Percentiles rank a stretch among this genome's conserved stretches.
phyloP scores from a whole-genome alignment of 2,329 filamentous ascomycete genomes.

The Botrytis sinoallii region DNA sequence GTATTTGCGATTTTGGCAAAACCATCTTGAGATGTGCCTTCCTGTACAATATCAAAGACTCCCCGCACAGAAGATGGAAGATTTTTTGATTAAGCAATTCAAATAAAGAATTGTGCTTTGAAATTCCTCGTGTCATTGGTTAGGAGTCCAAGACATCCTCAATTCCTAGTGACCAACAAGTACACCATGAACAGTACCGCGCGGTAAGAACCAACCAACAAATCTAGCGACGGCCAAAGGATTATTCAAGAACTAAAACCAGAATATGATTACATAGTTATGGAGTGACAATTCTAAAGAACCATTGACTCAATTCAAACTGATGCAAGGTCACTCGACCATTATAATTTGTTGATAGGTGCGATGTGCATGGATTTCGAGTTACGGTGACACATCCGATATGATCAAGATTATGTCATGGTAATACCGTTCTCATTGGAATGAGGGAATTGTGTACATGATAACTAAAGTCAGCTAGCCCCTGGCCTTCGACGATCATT shows the following conservation, averaged over 20 bases:
- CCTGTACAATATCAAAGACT: background rate
- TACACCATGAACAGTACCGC: background rate
- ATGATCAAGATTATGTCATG: background rate
- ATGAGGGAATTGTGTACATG: too few relatives aligned
- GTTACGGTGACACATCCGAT: background rate
- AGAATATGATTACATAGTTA: background rate
- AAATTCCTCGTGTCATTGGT: background rate
- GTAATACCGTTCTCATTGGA: background rate
- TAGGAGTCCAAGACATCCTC: background rate
- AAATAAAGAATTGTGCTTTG: background rate
- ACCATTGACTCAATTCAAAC: too few relatives aligned
- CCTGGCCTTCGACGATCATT: background rate
- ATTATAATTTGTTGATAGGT: background rate
- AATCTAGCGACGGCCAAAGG: background rate
- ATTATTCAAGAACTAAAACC: too few relatives aligned
- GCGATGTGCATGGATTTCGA: background rate
- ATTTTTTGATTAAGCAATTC: background rate
- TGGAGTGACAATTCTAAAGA: background rate
- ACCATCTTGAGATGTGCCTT: background rate
- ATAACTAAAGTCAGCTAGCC: background rate
- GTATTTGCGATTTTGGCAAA: background rate
- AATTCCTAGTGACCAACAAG: background rate
- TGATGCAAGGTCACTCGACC: background rate
- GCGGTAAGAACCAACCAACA: conserved; percentile 8
- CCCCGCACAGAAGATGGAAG: background rate